Conservation (phyloP, 768 basidiomycete genomes). For the Hygrocybe coccinea region DNA sequence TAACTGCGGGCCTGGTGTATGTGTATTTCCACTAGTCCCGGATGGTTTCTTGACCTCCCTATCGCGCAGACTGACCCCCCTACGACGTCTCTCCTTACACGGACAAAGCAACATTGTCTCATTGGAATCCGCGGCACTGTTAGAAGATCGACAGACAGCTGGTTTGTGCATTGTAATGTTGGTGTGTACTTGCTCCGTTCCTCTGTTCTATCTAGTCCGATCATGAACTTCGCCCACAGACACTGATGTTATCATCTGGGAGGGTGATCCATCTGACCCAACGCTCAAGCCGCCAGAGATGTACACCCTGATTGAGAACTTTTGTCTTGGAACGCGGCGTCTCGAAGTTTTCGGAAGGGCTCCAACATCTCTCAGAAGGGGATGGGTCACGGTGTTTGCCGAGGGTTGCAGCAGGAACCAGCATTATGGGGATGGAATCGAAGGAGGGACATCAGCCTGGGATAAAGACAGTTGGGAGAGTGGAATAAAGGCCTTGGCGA, state of each 20-base stretch:
- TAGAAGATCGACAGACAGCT: constrained; percentile 85
- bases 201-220: not conserved
- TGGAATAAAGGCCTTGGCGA: constrained; percentile 50
- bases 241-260: constrained; percentile 96
- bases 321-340: constrained; percentile 88
- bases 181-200: constrained; percentile 44
- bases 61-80: constrained; percentile 69
- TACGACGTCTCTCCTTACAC: constrained; percentile 77
- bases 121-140: constrained; percentile 98
- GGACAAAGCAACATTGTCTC: constrained; percentile 93
- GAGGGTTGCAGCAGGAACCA: not conserved
- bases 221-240: constrained; percentile 41
- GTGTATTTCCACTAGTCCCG: constrained; percentile 21
- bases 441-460: constrained; percentile 48
- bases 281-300: constrained; percentile 90
- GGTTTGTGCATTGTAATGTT: constrained; percentile 98
- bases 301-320: constrained; percentile 95
- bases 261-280: constrained; percentile 82
- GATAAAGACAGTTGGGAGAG: constrained; percentile 62
- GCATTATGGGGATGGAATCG: constrained; percentile 12
- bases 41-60: constrained; percentile 7
- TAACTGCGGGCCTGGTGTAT: constrained; percentile 71
- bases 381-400: constrained; percentile 84
- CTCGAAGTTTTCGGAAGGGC: constrained; percentile 83
- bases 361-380: constrained; percentile 65